A percentile compares a stretch with the other conserved stretches of the same genome.
Evolutionary conservation across 352 stramenopile genomes (phyloP).

Genomic region (Phytophthora chlamydospora): DNA sequence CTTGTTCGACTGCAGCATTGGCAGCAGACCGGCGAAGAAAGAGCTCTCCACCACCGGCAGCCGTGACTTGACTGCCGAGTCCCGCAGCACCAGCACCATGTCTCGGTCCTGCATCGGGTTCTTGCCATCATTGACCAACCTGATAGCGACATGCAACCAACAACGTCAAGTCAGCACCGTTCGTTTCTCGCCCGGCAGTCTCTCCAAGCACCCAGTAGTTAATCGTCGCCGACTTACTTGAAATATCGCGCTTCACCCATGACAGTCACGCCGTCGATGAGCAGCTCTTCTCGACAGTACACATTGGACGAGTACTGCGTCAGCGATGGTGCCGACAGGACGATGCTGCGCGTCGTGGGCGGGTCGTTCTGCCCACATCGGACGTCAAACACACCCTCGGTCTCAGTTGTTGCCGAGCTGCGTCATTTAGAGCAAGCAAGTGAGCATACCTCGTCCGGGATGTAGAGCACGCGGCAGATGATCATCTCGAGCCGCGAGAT

Average conservation of each 20-base stretch:
- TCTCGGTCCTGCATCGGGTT: constrained; percentile 57
- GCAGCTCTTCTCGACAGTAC: constrained; percentile 51
- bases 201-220: background rate
- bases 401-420: background rate
- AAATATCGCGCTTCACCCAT: constrained; percentile 69
- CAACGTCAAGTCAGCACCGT: background rate
- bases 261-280: constrained; percentile 43
- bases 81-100: constrained; percentile 70
- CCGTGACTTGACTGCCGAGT: constrained; percentile 46
- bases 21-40: constrained; percentile 41
- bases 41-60: constrained; percentile 49
- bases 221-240: constrained; percentile 36
- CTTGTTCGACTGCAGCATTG: constrained; percentile 40
- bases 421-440: constrained; percentile 8
- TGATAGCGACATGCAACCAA: constrained; percentile 20
- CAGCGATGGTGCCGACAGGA: constrained; percentile 56
- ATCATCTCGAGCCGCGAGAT: constrained; percentile 89
- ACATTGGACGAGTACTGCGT: constrained; percentile 88
- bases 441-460: constrained; percentile 56
- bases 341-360: constrained; percentile 68
- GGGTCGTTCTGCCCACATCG: constrained; percentile 65
- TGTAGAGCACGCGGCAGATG: constrained; percentile 86
- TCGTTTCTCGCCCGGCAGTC: background rate
- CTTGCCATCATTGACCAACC: constrained; percentile 60
- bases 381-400: background rate